These are phyloP conservation scores for Leccinum longicurvipes DNA, from an alignment of 768 basidiomycete genomes.

Conservation along the genomic window DNA sequence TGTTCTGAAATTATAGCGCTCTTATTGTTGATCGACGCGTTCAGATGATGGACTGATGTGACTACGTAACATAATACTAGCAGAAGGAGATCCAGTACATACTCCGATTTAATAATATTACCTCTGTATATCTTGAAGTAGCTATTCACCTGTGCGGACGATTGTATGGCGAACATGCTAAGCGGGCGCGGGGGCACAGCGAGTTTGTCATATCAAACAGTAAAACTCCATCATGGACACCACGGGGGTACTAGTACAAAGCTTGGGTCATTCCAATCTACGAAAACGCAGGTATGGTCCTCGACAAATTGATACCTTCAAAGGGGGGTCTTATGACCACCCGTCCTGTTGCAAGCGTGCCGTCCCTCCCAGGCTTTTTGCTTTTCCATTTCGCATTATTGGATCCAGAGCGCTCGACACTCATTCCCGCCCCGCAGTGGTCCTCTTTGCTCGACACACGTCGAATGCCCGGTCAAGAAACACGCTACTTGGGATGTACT, in stretches of 20 bases:
- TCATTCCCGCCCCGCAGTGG: not conserved
- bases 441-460: not conserved
- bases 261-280: not conserved
- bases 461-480: not conserved
- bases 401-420: not conserved
- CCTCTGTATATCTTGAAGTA: not conserved
- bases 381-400: not conserved
- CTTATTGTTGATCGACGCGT: too few relatives aligned
- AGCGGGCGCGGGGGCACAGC: not conserved
- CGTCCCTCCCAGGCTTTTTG: not conserved
- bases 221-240: not conserved
- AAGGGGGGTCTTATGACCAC: constrained; percentile 29
- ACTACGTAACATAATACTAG: too few relatives aligned
- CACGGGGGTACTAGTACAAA: not conserved
- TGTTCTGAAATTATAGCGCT: too few relatives aligned
- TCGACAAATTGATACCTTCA: constrained; percentile 5
- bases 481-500: not conserved
- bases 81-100: too few relatives aligned
- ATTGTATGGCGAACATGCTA: not conserved
- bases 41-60: too few relatives aligned
- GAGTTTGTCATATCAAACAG: not conserved
- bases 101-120: not conserved
- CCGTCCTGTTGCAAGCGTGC: constrained; percentile 7
- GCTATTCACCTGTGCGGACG: not conserved
- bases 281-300: constrained; percentile 5